Base-by-base conservation (phyloP, 2,329 filamentous ascomycete species). In the Exophiala sideris region DNA sequence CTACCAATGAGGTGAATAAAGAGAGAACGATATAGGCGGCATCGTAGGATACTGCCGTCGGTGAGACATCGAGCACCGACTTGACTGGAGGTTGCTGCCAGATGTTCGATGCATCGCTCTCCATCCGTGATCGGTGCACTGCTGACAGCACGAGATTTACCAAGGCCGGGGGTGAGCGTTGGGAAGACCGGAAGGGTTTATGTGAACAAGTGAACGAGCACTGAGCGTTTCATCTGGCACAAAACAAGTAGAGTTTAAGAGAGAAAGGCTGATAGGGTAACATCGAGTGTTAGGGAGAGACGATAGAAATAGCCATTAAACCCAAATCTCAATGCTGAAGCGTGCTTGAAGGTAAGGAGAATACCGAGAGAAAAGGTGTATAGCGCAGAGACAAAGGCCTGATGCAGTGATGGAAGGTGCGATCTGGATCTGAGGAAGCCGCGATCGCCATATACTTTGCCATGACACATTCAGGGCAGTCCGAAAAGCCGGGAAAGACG, bases 1-100 rank as follows among this genome's bases (percentile, higher is more conserved):
- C 91, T 60, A 88, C 75, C 58, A 88, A 83, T 66, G 89, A 94
- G 61, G 86, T 77, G 40, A 87, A 71, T 63, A 82, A 87, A 1
- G 84, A 86, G 8, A 89, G 77, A 20, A 85, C 78, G 10, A 92
- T 79, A 45, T 60, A 49, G 12, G 36, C 45, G 32, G 50, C 45
- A 38, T 49, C 50, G 14, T 60, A 60, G 14, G 57, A 50, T 10
- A 57, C 57, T 14, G 45, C 33, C n/a, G 57, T 42, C 21, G 49
- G 35, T 20, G 38, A 32, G 9, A 12, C 29, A 18, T 24, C 45
- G 45, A 16, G 8, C 24, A 16, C 34, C 10, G 45, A 47, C 11
- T 35, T 44, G n/a, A 16, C 40, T 14, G 24, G 20, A 29, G 38
- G 18, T 6, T 33, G 41, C 34, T 33, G 41, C 46, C 48, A 32